Percentiles rank a stretch among this genome's conserved stretches.
phyloP scores from a whole-genome alignment of 306 rosid species.

The Gleditsia sinensis region DNA sequence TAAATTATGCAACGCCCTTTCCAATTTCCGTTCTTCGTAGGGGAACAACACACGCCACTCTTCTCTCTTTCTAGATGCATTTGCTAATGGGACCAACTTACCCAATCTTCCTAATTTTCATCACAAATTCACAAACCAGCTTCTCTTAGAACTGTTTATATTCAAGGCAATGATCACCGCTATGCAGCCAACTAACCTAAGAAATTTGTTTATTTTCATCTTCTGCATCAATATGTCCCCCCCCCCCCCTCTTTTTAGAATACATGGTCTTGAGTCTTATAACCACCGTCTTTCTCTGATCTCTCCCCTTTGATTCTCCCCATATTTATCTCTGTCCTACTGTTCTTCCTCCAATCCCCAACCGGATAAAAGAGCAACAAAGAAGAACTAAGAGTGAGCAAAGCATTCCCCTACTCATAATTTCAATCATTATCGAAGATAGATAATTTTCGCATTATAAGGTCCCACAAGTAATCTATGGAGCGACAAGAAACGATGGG shows the following conservation, averaged over 20 bases:
- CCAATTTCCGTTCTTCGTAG: conserved; percentile 50
- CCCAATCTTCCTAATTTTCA: conserved; percentile 44
- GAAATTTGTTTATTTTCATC: conserved; percentile 59
- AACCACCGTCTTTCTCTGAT: conserved; percentile 28
- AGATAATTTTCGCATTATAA: conserved; percentile 47
- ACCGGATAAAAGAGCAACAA: conserved; percentile 43
- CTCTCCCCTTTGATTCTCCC: conserved; percentile 36
- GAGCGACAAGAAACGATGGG: conserved; percentile 77
- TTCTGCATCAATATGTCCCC: conserved; percentile 81
- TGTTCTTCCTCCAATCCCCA: conserved; percentile 23
- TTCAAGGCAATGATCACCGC: conserved; percentile 54
- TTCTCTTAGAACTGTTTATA: conserved; percentile 48
- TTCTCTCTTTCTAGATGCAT: conserved; percentile 66
- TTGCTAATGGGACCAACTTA: conserved; percentile 65
- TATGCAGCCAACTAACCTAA: conserved; percentile 52
- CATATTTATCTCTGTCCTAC: conserved; percentile 39
- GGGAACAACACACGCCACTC: conserved; percentile 66
- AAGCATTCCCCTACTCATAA: conserved; percentile 63
- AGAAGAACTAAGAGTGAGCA: conserved; percentile 43
- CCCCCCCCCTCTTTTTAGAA: too few relatives aligned
- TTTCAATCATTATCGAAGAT: conserved; percentile 78
- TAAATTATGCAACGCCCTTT: conserved; percentile 59
- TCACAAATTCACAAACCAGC: conserved; percentile 47
- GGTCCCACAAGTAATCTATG: conserved; percentile 56
- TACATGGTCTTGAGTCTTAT: conserved; percentile 61